Evolutionary conservation across 2,329 filamentous ascomycete genomes (phyloP).

Genomic region (Rhynchosporium graminicola): DNA sequence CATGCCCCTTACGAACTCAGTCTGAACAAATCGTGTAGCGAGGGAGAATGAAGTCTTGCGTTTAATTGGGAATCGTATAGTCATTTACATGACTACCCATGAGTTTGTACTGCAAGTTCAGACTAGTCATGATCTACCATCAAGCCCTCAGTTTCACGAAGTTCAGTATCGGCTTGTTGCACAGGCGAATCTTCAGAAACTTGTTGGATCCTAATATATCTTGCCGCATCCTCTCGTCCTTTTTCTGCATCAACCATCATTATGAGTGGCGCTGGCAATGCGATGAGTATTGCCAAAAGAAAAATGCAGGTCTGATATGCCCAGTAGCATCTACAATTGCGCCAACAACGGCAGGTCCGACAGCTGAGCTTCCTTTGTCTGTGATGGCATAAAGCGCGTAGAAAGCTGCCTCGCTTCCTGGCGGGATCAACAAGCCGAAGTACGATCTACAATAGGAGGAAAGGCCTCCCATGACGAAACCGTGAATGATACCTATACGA

Average conservation of each 20-base stretch:
- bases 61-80: background rate
- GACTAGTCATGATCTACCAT: conserved; percentile 31
- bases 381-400: conserved; percentile 96
- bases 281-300: conserved; percentile 84
- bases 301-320: conserved; percentile 81
- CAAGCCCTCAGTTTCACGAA: conserved; percentile 28
- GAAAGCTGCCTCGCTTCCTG: conserved; percentile 91
- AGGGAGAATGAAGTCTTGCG: background rate
- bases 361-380: conserved; percentile 91
- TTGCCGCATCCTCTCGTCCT: conserved; percentile 67
- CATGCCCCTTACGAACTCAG: background rate
- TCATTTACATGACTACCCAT: background rate
- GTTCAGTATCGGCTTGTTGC: conserved; percentile 3
- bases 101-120: background rate
- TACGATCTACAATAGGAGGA: conserved; percentile 89
- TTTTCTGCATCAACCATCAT: conserved; percentile 81
- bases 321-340: conserved; percentile 83
- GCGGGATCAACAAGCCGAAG: conserved; percentile 89
- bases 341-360: conserved; percentile 91
- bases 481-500: conserved; percentile 64
- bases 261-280: conserved; percentile 80
- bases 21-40: background rate
- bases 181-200: conserved; percentile 10
- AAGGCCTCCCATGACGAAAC: conserved; percentile 89
- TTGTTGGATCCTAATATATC: conserved; percentile 50